A percentile compares a stretch with the other conserved stretches of the same genome.
Conservation (phyloP, 169 alveolate genomes). For the Eimeria sp. region DNA sequence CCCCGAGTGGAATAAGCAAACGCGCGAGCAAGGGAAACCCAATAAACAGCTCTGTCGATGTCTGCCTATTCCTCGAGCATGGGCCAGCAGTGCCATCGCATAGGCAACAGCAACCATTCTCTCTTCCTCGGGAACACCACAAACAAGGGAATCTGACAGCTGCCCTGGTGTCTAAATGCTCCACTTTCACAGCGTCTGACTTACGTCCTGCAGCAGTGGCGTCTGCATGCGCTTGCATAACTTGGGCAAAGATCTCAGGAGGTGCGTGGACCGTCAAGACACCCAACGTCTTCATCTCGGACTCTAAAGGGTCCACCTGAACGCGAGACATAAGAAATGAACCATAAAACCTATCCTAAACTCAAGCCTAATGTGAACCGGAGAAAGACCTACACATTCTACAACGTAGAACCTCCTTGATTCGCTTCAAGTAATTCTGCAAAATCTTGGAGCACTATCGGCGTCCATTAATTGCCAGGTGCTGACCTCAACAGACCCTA, state of each 20-base stretch:
- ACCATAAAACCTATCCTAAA: conserved; percentile 48
- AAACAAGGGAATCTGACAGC: background rate
- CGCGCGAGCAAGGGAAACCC: background rate
- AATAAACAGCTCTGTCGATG: background rate
- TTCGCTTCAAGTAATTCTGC: background rate
- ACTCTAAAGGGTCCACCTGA: conserved; percentile 80
- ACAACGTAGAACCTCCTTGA: background rate
- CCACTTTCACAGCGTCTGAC: background rate
- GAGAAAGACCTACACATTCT: conserved; percentile 83
- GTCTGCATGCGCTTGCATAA: conserved; percentile 77
- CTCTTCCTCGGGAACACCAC: conserved; percentile 7
- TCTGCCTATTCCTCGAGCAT: background rate
- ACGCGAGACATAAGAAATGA: background rate
- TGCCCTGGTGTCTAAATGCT: background rate
- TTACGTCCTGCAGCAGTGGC: conserved; percentile 69
- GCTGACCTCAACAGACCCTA: conserved; percentile 87
- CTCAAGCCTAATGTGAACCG: background rate
- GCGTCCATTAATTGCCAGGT: background rate
- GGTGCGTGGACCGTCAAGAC: conserved; percentile 74
- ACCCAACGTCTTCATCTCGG: conserved; percentile 69
- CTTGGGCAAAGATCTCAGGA: conserved; percentile 64
- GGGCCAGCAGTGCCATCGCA: background rate
- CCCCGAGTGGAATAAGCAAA: background rate
- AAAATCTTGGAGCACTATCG: background rate
- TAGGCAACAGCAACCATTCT: conserved; percentile 39